These are phyloP conservation scores for Lactifluus pinguis DNA, from an alignment of 768 basidiomycete genomes.

Conservation along the genomic window DNA sequence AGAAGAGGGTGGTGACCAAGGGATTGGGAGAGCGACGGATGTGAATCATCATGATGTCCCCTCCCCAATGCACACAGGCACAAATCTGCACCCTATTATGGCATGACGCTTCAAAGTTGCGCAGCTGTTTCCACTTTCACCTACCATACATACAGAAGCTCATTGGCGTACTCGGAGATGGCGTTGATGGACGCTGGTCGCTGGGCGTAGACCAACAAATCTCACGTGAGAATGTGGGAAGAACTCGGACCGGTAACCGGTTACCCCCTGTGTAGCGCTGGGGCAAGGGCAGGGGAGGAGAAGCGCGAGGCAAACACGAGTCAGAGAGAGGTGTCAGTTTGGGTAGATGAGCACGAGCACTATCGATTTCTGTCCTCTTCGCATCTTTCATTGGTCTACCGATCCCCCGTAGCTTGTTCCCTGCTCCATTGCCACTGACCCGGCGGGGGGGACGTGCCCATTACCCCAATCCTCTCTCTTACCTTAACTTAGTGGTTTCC, in stretches of 20 bases:
- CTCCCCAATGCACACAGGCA: too few relatives aligned
- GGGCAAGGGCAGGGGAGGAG: too few relatives aligned
- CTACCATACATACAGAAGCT: too few relatives aligned
- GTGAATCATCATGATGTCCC: background rate
- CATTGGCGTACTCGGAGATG: too few relatives aligned
- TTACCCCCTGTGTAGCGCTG: background rate
- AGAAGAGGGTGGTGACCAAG: background rate
- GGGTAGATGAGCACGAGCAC: background rate
- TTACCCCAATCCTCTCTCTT: background rate
- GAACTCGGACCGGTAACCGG: too few relatives aligned
- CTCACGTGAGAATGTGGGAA: background rate
- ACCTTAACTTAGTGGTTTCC: slow-evolving; percentile 1
- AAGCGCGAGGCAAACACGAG: slow-evolving; percentile 5
- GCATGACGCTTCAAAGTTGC: background rate
- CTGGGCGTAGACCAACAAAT: background rate
- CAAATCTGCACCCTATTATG: too few relatives aligned
- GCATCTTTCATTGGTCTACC: background rate
- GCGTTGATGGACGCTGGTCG: too few relatives aligned
- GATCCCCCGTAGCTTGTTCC: background rate
- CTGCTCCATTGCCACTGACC: background rate
- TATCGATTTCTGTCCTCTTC: background rate
- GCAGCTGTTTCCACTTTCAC: background rate
- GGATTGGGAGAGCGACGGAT: background rate
- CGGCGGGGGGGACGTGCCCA: background rate
- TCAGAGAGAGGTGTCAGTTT: background rate